Conservation (phyloP, 768 basidiomycete species). For the Pluteus cervinus region DNA sequence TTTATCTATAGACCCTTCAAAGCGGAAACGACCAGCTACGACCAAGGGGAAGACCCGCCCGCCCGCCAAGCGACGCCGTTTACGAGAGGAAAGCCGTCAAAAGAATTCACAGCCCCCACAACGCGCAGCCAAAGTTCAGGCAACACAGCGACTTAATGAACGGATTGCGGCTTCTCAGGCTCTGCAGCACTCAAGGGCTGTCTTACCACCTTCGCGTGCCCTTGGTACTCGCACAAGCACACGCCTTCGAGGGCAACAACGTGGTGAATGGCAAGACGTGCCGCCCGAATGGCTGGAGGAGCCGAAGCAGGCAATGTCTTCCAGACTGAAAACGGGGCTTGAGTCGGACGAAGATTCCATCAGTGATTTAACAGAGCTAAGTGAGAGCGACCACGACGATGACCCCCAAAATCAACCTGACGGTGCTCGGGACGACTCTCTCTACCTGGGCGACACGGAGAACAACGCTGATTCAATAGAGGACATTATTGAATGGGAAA, state of each 20-base stretch:
- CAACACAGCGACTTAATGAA: constrained; percentile 60
- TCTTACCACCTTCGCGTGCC: constrained; percentile 16
- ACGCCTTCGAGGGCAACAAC: constrained; percentile 48
- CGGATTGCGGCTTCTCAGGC: constrained; percentile 55
- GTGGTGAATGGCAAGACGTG: constrained; percentile 76
- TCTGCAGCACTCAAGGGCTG: constrained; percentile 39
- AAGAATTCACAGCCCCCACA: not conserved
- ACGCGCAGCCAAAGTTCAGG: constrained; percentile 67
- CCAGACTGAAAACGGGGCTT: constrained; percentile 42
- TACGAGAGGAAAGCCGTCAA: not conserved
- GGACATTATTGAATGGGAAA: constrained; percentile 87
- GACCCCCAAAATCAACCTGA: no score
- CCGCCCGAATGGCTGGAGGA: constrained; percentile 68
- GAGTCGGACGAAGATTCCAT: constrained; percentile 57
- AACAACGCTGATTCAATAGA: constrained; percentile 25
- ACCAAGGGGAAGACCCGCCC: constrained; percentile 8
- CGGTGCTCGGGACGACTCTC: no score
- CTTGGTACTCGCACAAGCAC: constrained; percentile 63
- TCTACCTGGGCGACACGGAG: no score
- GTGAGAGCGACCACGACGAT: constrained; percentile 34
- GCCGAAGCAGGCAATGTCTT: not conserved
- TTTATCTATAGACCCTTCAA: constrained; percentile 34
- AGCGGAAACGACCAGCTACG: constrained; percentile 29
- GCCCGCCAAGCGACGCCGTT: constrained; percentile 7
- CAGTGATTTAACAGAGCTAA: constrained; percentile 74